Base-by-base conservation (phyloP, 1,284 basidiomycete species). In the Leccinum huronense region DNA sequence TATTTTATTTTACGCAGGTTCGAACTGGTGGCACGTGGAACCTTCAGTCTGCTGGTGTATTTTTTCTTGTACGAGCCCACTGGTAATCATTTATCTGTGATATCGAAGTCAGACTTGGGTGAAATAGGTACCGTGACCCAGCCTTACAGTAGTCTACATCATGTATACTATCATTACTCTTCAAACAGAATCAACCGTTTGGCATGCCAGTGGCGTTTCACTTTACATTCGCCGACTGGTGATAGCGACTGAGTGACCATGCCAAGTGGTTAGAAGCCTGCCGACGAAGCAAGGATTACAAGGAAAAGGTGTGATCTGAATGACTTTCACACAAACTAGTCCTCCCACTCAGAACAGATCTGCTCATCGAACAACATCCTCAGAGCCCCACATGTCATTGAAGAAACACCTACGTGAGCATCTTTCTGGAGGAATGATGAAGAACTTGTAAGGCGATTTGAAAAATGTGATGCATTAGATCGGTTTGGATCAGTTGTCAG, bases 211-310 rank as follows among this genome's bases (percentile, higher is more conserved):
- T n/a, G 13, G 84, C 83, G 3, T 58, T 76, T 9, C 69, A 70
- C 1, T 87, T 88, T 65, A 63, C 65, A n/a, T 78, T 82, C 66
- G 67, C 63, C 38, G 67, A 58, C 33, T 83, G 83, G 83, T 70
- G 71, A 53, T 66, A 73, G 40, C 77, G 78, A 55, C 68, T 81
- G 9, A 73, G 74, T 0, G 81, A 83, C 55, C 78, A 79, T 48
- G 80, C 76, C 14, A 80, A 77, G 23, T 91, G 85, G 80, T 71
- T 80, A 8, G 85, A 88, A 61, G 89, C 89, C 0, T 84, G 83
- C 65, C 74, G 74, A 64, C 81, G 84, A 53, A 86, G 86, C 63
- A 83, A 88, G 23, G 78, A 76, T 6, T 90, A 91, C 73, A 82
- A 81, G 59, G 76, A 81, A 64, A 86, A 83, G 69, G 70, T 84